Percentiles rank a stretch among this genome's conserved stretches.
Conservation (phyloP, 2,329 filamentous ascomycete genomes). For the Colletotrichum scovillei region DNA sequence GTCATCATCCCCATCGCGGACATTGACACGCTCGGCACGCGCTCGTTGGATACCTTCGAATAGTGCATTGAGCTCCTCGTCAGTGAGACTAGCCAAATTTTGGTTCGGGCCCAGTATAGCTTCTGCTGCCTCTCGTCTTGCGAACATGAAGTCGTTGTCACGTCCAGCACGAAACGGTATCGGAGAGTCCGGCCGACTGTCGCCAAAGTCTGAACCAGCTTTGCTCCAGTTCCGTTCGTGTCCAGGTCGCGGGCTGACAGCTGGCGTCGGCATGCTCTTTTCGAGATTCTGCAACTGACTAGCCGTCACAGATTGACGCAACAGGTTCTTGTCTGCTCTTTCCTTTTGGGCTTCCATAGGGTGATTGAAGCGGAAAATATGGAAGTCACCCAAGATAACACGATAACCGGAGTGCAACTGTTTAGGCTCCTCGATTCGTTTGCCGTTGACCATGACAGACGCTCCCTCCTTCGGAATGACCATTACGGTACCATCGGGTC, state of each 20-base stretch:
- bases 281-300: conserved; percentile 71
- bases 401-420: conserved; percentile 91
- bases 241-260: conserved; percentile 67
- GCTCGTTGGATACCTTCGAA: conserved; percentile 95
- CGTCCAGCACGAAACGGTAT: conserved; percentile 75
- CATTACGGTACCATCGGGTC: conserved; percentile 88
- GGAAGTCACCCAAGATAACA: conserved; percentile 96
- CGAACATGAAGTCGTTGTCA: conserved; percentile 95
- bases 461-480: conserved; percentile 91
- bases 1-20: conserved; percentile 86
- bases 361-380: conserved; percentile 99
- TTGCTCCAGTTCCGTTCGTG: conserved; percentile 88
- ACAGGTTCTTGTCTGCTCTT: conserved; percentile 84
- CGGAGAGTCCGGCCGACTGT: conserved; percentile 84
- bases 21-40: conserved; percentile 78
- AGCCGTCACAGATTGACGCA: conserved; percentile 83
- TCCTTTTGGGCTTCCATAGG: conserved; percentile 95
- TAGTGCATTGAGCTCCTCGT: conserved; percentile 92
- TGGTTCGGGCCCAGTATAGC: conserved; percentile 92
- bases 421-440: conserved; percentile 86
- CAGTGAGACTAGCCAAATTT: conserved; percentile 88
- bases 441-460: conserved; percentile 97
- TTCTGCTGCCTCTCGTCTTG: conserved; percentile 90
- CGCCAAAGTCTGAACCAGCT: conserved; percentile 81
- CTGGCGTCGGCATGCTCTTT: conserved; percentile 67